Conservation (phyloP, 148 eudicot species). For the Diospyros lotus region DNA sequence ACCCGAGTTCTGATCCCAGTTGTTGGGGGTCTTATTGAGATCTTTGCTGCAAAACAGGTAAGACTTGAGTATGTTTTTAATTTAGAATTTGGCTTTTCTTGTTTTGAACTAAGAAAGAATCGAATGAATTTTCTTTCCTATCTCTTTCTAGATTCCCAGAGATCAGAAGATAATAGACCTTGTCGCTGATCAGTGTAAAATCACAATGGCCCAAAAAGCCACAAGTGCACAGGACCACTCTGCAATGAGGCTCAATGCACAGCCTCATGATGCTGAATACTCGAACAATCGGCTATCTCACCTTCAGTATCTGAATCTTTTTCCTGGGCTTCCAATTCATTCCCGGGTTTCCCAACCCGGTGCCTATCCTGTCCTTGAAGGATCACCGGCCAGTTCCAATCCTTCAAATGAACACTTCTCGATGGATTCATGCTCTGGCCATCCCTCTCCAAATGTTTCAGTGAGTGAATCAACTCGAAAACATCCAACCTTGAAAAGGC, state of each 20-base stretch:
- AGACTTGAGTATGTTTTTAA: slow-evolving; percentile 12
- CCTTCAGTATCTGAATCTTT: slow-evolving; percentile 10
- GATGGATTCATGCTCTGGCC: slow-evolving; percentile 31
- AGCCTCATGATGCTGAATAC: slow-evolving; percentile 10
- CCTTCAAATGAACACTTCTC: slow-evolving; percentile 34
- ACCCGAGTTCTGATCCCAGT: slow-evolving; percentile 80
- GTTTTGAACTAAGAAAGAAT: neutral
- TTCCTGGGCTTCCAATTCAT: slow-evolving; percentile 16
- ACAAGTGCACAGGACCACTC: slow-evolving; percentile 19
- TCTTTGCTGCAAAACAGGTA: slow-evolving; percentile 58
- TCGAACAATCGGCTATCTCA: slow-evolving; percentile 16
- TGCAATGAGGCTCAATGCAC: slow-evolving; percentile 23
- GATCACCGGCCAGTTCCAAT: slow-evolving; percentile 55
- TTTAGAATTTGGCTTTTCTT: no score
- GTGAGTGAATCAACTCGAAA: slow-evolving; percentile 23
- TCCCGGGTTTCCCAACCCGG: slow-evolving; percentile 20
- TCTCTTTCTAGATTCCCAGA: slow-evolving; percentile 40
- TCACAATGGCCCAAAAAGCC: slow-evolving; percentile 23
- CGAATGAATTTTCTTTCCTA: neutral
- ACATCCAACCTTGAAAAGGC: neutral
- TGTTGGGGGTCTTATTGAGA: slow-evolving; percentile 75
- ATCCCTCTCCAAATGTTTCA: slow-evolving; percentile 26
- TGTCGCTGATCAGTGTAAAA: slow-evolving; percentile 31
- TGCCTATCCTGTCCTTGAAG: slow-evolving; percentile 30
- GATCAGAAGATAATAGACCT: slow-evolving; percentile 49